Evolutionary conservation across 139 green algal genomes (phyloP).

Genomic region (Eudorina sp.): DNA sequence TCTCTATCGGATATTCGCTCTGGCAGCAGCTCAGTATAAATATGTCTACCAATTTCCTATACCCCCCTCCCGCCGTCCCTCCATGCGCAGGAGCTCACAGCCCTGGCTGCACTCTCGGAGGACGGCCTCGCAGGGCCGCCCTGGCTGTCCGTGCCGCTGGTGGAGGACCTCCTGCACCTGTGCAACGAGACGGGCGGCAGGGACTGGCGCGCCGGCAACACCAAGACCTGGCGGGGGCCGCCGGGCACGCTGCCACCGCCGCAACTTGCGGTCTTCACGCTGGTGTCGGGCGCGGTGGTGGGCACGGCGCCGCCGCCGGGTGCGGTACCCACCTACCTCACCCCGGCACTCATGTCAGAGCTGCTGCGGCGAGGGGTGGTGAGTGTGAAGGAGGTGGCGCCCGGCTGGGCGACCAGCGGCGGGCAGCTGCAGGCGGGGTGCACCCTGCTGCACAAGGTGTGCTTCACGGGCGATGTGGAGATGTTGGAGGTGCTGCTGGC

Average conservation of each 20-base stretch:
- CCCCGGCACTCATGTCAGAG: neutral
- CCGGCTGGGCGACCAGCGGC: neutral
- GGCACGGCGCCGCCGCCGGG: neutral
- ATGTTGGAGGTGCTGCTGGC: conserved; percentile 22
- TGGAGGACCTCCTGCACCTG: conserved; percentile 20
- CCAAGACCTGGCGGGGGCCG: neutral
- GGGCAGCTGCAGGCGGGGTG: neutral
- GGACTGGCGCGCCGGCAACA: neutral
- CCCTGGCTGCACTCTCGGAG: neutral
- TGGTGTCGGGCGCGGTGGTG: neutral
- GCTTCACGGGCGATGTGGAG: neutral
- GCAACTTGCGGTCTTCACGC: neutral
- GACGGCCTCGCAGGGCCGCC: neutral
- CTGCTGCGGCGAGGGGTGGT: conserved; percentile 18
- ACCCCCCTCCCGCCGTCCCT: neutral
- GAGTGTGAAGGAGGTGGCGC: neutral
- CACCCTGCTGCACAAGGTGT: conserved; percentile 39
- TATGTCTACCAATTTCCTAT: no score
- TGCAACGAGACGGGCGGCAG: neutral
- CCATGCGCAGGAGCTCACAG: neutral
- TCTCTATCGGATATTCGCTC: no score
- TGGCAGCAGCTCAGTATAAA: no score
- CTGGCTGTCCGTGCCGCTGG: conserved; percentile 7
- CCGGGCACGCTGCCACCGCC: conserved; percentile 1
- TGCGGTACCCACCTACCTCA: neutral